A percentile compares a stretch with the other conserved stretches of the same genome.
These are phyloP conservation scores for Penicillium daleae DNA, from an alignment of 495 filamentous ascomycete genomes.

Conservation along the genomic window DNA sequence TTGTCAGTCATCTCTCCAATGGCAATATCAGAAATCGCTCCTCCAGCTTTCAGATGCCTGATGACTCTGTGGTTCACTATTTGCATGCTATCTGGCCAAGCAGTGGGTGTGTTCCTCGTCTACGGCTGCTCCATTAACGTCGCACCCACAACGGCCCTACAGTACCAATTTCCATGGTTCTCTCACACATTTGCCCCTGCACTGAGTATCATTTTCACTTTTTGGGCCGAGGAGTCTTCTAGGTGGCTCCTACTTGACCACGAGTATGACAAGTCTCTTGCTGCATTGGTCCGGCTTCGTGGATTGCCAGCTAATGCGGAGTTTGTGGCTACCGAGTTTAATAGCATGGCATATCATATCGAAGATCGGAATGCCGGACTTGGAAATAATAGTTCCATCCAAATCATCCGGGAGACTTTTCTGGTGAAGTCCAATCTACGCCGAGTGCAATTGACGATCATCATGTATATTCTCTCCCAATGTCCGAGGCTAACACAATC, in stretches of 20 bases:
- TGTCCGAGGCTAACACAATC: slow-evolving; percentile 27
- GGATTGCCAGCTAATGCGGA: neutral
- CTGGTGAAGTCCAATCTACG: slow-evolving; percentile 18
- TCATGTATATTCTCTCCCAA: slow-evolving; percentile 22
- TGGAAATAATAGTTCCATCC: neutral
- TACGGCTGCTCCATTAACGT: neutral
- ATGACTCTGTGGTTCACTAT: slow-evolving; percentile 9
- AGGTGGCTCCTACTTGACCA: neutral
- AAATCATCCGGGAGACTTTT: slow-evolving; percentile 14
- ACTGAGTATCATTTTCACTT: neutral
- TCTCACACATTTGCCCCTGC: neutral
- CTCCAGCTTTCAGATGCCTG: slow-evolving; percentile 16
- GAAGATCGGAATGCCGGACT: neutral
- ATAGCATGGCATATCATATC: neutral
- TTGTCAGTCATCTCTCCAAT: slow-evolving; percentile 18
- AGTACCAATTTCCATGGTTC: neutral
- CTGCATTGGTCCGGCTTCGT: neutral
- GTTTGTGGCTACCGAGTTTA: neutral
- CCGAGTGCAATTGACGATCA: slow-evolving; percentile 17
- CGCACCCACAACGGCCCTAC: neutral
- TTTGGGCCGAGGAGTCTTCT: neutral
- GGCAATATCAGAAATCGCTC: slow-evolving; percentile 25
- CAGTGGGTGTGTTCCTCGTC: neutral
- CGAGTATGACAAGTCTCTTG: neutral
- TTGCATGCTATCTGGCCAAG: neutral